A percentile compares a stretch with the other conserved stretches of the same genome.
Conservation (phyloP, 2,329 filamentous ascomycete species). For the Exophiala sideris region DNA sequence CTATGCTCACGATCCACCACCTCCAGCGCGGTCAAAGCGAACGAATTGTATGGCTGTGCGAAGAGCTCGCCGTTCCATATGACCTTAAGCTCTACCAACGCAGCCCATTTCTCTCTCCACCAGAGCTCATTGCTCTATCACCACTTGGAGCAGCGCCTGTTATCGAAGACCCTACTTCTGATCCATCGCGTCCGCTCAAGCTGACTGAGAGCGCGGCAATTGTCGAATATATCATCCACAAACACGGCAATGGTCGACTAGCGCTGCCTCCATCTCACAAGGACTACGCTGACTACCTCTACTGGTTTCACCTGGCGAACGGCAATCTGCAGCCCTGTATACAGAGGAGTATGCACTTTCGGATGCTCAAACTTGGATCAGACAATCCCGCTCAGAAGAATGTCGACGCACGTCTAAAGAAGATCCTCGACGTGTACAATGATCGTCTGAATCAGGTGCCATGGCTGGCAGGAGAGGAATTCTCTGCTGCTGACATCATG, state of each 20-base stretch:
- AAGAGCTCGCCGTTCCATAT: slow-evolving; percentile 56
- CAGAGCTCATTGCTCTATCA: slow-evolving; percentile 39
- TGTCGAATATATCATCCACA: slow-evolving; percentile 59
- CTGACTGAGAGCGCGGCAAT: slow-evolving; percentile 60
- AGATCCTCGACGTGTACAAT: slow-evolving; percentile 46
- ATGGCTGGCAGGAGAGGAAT: slow-evolving; percentile 61
- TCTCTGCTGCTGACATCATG: slow-evolving; percentile 66
- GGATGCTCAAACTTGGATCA: background rate
- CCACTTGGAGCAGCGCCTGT: slow-evolving; percentile 8
- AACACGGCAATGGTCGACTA: slow-evolving; percentile 51
- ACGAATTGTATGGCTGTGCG: slow-evolving; percentile 61
- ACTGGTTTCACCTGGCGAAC: slow-evolving; percentile 61
- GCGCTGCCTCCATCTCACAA: slow-evolving; percentile 44
- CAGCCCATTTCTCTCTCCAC: slow-evolving; percentile 33
- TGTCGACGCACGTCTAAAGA: slow-evolving; percentile 27
- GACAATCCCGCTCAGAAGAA: background rate
- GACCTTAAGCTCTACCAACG: slow-evolving; percentile 47
- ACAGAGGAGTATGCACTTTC: slow-evolving; percentile 27
- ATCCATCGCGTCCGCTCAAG: slow-evolving; percentile 34
- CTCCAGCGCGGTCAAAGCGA: slow-evolving; percentile 60
- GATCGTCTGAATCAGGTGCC: slow-evolving; percentile 44
- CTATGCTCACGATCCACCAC: slow-evolving; percentile 47
- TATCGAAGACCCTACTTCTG: background rate
- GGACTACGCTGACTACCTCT: slow-evolving; percentile 59
- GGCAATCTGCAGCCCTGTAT: slow-evolving; percentile 44